Percentiles rank a stretch among this genome's conserved stretches.
phyloP scores from a whole-genome alignment of 257 asterid genomes.

The Solanum chmielewskii region DNA sequence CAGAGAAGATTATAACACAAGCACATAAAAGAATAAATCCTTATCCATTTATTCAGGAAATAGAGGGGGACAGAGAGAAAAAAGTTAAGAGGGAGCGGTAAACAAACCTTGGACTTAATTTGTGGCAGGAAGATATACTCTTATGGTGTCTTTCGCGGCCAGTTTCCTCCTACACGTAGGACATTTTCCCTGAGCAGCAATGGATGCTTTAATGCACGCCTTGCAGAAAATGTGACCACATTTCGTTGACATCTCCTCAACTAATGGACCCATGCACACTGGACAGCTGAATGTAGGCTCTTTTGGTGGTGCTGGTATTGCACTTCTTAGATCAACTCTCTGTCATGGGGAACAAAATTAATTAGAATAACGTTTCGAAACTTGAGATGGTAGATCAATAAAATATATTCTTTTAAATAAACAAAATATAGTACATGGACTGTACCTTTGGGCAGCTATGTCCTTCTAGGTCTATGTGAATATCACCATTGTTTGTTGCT shows the following conservation, averaged over 20 bases:
- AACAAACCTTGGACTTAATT: conserved; percentile 27
- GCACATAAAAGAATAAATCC: background rate
- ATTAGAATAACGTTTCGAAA: background rate
- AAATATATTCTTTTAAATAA: background rate
- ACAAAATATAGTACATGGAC: background rate
- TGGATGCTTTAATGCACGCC: conserved; percentile 1
- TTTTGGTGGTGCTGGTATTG: background rate
- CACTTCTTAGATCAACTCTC: conserved; percentile 17
- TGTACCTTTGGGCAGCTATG: conserved; percentile 37
- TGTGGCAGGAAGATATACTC: conserved; percentile 28
- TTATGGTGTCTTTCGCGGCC: background rate
- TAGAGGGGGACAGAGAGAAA: background rate
- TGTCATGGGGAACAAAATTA: background rate
- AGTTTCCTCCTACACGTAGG: conserved; percentile 14
- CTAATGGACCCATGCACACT: conserved; percentile 7
- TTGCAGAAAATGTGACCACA: conserved; percentile 29
- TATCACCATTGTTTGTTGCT: conserved; percentile 33
- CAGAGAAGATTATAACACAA: background rate
- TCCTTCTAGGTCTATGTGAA: conserved; percentile 50
- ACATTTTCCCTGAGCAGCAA: conserved; percentile 9
- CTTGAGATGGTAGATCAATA: background rate
- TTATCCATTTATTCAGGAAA: background rate
- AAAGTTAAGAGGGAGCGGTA: background rate
- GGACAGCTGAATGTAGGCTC: conserved; percentile 10
- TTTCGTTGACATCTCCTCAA: conserved; percentile 15